Percentiles rank a stretch among this genome's conserved stretches.
Conservation (phyloP, 2,329 filamentous ascomycete species). For the Venturia nashicola region DNA sequence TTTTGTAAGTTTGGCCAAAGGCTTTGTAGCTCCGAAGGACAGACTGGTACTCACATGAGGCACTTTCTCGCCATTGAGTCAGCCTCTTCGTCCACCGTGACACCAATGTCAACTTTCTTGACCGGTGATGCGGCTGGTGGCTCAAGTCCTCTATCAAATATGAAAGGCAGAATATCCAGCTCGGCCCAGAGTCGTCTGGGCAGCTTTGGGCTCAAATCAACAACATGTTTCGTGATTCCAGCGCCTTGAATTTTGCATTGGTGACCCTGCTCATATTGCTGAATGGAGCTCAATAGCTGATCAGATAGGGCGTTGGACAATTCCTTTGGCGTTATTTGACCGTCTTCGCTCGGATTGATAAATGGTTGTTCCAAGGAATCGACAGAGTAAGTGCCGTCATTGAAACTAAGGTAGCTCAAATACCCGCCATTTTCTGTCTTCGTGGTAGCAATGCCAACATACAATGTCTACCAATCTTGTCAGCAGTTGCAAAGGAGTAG, state of each 20-base stretch:
- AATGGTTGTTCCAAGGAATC: conserved; percentile 58
- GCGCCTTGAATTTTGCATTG: conserved; percentile 63
- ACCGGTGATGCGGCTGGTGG: background rate
- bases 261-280: conserved; percentile 51
- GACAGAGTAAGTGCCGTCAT: conserved; percentile 62
- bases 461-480: conserved; percentile 29
- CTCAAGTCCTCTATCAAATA: conserved; percentile 30
- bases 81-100: conserved; percentile 66
- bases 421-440: conserved; percentile 39
- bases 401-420: conserved; percentile 54
- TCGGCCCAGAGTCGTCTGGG: conserved; percentile 64
- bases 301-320: conserved; percentile 32
- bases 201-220: conserved; percentile 49
- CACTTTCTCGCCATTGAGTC: conserved; percentile 73
- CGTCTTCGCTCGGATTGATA: conserved; percentile 1
- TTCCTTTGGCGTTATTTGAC: conserved; percentile 14
- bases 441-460: conserved; percentile 44
- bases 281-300: conserved; percentile 45
- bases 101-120: conserved; percentile 28
- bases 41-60: conserved; percentile 44
- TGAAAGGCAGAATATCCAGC: conserved; percentile 62
- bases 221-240: conserved; percentile 51
- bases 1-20: background rate
- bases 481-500: background rate
- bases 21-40: background rate